These are phyloP conservation scores for Wickerhamomyces alni DNA, from an alignment of 805 yeast species.

Conservation along the genomic window DNA sequence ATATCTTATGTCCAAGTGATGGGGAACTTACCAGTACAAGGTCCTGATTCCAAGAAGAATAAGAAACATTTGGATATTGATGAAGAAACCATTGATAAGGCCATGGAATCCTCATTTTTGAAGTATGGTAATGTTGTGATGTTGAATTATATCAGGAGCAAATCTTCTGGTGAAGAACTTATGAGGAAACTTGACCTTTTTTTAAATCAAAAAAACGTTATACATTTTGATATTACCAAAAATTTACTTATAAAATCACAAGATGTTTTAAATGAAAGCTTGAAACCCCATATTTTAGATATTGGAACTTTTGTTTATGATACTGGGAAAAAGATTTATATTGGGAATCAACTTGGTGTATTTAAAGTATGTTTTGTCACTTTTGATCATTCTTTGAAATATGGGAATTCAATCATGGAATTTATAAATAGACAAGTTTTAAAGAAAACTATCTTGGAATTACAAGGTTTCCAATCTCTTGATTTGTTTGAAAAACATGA, in stretches of 20 bases:
- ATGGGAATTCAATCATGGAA: background rate
- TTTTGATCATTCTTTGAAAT: background rate
- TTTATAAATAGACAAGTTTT: conserved; percentile 66
- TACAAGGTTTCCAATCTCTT: conserved; percentile 21
- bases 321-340: conserved; percentile 45
- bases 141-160: conserved; percentile 64
- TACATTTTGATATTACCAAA: conserved; percentile 32
- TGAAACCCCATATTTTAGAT: conserved; percentile 63
- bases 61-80: conserved; percentile 76
- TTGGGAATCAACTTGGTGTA: conserved; percentile 84
- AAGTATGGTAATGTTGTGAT: conserved; percentile 84
- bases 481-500: conserved; percentile 66
- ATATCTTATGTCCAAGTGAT: conserved; percentile 80
- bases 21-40: conserved; percentile 96
- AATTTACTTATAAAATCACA: conserved; percentile 31
- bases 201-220: conserved; percentile 29
- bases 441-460: conserved; percentile 31
- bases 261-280: conserved; percentile 38
- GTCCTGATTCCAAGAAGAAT: conserved; percentile 82
- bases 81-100: conserved; percentile 80
- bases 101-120: conserved; percentile 62
- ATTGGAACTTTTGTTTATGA: conserved; percentile 86
- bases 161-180: conserved; percentile 66
- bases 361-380: conserved; percentile 77
- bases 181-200: conserved; percentile 57